Conservation (phyloP, 116 monocot genomes). For the Zostera marina region DNA sequence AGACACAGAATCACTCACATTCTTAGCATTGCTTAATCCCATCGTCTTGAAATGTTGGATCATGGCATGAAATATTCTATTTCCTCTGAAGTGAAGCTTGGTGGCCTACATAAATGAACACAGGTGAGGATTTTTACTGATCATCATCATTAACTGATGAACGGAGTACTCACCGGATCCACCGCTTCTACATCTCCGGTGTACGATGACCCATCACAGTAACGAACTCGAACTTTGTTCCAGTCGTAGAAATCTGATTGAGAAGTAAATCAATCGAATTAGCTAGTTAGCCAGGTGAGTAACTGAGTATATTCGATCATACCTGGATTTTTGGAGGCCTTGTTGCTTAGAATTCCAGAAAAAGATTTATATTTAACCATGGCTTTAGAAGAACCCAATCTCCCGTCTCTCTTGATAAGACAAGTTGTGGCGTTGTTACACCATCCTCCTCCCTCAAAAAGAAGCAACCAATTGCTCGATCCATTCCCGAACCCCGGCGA, state of each 20-base stretch:
- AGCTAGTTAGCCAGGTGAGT: too few relatives aligned
- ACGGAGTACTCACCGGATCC: too few relatives aligned
- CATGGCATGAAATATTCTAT: constrained; percentile 52
- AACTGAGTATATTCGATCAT: too few relatives aligned
- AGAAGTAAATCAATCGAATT: neutral
- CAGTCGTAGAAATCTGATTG: constrained; percentile 64
- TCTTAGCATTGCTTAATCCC: constrained; percentile 67
- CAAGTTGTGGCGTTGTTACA: constrained; percentile 52
- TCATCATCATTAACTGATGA: too few relatives aligned
- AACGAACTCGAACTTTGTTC: constrained; percentile 67
- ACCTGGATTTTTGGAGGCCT: constrained; percentile 83
- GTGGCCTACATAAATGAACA: too few relatives aligned
- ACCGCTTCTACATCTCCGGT: constrained; percentile 59
- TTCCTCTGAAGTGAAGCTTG: constrained; percentile 59
- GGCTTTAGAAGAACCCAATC: constrained; percentile 56
- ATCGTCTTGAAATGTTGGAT: constrained; percentile 53
- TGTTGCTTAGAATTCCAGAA: constrained; percentile 71
- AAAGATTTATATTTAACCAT: constrained; percentile 51
- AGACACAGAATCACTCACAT: constrained; percentile 24
- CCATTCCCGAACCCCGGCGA: constrained; percentile 80
- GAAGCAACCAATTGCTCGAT: constrained; percentile 65
- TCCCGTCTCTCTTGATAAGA: constrained; percentile 25
- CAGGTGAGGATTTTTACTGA: too few relatives aligned
- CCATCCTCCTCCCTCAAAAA: constrained; percentile 93
- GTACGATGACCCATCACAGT: constrained; percentile 78